These are phyloP conservation scores for Debaryomyces sp. DNA, from an alignment of 1,139 yeast genomes.

Conservation along the genomic window DNA sequence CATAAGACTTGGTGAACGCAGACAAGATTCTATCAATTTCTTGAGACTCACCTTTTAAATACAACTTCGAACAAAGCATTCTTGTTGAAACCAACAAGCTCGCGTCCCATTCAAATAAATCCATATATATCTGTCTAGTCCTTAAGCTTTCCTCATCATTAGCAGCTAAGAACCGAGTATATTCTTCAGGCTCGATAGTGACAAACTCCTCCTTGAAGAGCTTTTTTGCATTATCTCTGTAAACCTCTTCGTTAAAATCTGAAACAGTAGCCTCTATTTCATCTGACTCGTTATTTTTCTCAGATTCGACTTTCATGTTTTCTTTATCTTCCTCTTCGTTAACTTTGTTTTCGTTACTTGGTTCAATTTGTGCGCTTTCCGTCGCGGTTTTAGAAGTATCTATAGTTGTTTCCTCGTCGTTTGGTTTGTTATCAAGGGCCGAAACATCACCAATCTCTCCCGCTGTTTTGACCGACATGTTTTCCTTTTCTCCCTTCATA, in stretches of 20 bases:
- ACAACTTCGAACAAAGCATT: constrained; percentile 61
- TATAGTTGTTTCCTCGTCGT: not conserved
- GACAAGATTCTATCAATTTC: constrained; percentile 77
- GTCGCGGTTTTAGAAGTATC: not conserved
- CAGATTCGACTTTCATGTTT: not conserved
- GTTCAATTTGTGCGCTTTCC: not conserved
- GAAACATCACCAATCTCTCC: not conserved
- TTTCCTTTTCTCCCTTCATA: not conserved
- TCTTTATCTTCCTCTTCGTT: not conserved
- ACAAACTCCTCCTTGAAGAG: constrained; percentile 45
- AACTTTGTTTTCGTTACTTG: not conserved
- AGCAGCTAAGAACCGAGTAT: constrained; percentile 48
- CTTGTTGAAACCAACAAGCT: constrained; percentile 60
- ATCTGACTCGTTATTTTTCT: not conserved
- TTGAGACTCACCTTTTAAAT: constrained; percentile 82
- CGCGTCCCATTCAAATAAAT: constrained; percentile 50
- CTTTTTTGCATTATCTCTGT: constrained; percentile 38
- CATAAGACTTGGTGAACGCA: constrained; percentile 70
- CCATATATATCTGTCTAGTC: constrained; percentile 50
- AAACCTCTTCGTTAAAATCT: constrained; percentile 15
- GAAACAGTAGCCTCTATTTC: not conserved
- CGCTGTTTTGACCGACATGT: not conserved
- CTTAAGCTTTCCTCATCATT: constrained; percentile 43
- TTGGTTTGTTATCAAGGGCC: not conserved
- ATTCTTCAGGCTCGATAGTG: constrained; percentile 49